Base-by-base conservation (phyloP, 352 stramenopile species). In the Phytophthora ohioensis region DNA sequence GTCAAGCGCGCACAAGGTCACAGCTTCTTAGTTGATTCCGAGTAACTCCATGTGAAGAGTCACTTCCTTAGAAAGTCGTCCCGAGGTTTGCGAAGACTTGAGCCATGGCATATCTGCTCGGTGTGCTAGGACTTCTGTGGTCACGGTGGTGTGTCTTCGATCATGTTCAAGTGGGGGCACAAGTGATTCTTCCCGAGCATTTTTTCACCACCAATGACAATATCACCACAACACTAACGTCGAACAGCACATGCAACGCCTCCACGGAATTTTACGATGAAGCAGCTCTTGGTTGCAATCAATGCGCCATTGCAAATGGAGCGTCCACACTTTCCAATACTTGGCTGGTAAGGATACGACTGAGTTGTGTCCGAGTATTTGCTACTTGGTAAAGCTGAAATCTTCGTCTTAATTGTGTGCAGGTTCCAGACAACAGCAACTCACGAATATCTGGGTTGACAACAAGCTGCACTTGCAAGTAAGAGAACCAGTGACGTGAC, bases 211-310 rank as follows among this genome's bases (percentile, higher is more conserved):
- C n/a, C 13, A 39, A 51, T 51, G 31, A 49, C 30, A 57, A 11
- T 9, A 62, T 13, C 32, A 64, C 49, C n/a, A 53, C 53, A 15
- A 30, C 10, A 15, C 13, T 66, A 46, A 35, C 49, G 39, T 75
- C 55, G 8, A 75, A 52, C 1, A 31, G 31, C 4, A 69, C 62
- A 3, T 91, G 85, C 63, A 70, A 79, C 45, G 34, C 68, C 1
- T 57, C 47, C 10, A 79, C 52, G 1, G 75, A 93, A 56, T 93
- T 81, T 69, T 93, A 85, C 46, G 83, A 93, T 61, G 62, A 79
- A 57, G 57, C 76, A 1, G 66, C 81, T n/a, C 75, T 93, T 10
- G 69, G 71, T 13, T 93, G 85, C 65, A 90, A 75, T 53, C 71
- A 75, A 45, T 93, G 85, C 39, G 45, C 71, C 8, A 71, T 55